Base-by-base conservation (phyloP, 1,139 yeast genomes). In the Suhomyces atakaporum region DNA sequence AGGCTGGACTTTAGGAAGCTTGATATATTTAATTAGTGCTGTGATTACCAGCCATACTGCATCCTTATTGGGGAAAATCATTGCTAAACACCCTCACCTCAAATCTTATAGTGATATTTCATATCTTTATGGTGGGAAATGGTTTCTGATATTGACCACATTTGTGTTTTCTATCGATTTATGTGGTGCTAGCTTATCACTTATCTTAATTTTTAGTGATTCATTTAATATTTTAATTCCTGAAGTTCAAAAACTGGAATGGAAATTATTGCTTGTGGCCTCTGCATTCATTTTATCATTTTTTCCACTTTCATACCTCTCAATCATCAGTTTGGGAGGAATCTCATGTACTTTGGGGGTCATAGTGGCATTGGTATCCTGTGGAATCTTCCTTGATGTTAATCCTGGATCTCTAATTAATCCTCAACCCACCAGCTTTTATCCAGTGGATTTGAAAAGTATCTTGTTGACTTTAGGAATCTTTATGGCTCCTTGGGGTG, bases 401-500 rank as follows among this genome's bases (percentile, higher is more conserved):
- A 54, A 75, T 1, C 94, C 92, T 0, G 95, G 95, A 0, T 84
- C 94, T 1, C 63, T 86, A 27, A 46, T 79, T 6, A 54, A 66
- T 14, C 84, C 87, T 3, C 78, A 77, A 53, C 29, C 46, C 2
- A 65, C 73, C 0, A 62, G 67, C 35, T 39, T 75, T 34, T 75
- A 77, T 67, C 95, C 95, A 1, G 54, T 60, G 9, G 66, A 71
- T 28, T 56, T 68, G 46, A 59, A 60, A 21, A 63, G 71, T 27
- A 69, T 81, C 4, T 69, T 86, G 18, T 63, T 84, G 24, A 73
- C 88, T 4, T 70, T 84, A 44, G 95, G 95, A 5, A 73, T 86
- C 28, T 75, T 84, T 47, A 82, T 86, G 82, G 85, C 94, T 7
- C 90, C 92, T 11, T 86, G 92, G 86, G 94, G 95, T 44, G 95